Evolutionary conservation across 768 basidiomycete species (phyloP).

Genomic region (Rhodotorula toruloides): DNA sequence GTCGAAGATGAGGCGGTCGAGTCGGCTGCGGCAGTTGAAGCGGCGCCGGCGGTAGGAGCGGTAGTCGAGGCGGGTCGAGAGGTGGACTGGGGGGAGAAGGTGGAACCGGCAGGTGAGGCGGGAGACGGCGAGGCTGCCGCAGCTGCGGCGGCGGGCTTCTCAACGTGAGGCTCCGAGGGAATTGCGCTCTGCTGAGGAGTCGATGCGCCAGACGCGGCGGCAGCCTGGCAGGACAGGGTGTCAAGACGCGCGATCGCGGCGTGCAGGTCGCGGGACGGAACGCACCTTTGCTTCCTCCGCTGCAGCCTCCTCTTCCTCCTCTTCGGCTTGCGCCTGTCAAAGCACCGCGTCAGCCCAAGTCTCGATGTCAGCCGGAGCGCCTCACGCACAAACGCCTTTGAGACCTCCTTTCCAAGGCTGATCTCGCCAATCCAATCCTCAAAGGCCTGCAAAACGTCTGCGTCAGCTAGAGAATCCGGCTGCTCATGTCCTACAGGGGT

Average conservation of each 20-base stretch:
- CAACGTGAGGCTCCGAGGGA: slow-evolving; percentile 21
- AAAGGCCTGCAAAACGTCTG: background rate
- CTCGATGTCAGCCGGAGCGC: background rate
- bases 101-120: too few species aligned
- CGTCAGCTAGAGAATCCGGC: background rate
- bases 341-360: background rate
- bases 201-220: too few species aligned
- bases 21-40: background rate
- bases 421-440: slow-evolving; percentile 84
- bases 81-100: too few species aligned
- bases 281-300: slow-evolving; percentile 47
- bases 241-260: too few species aligned
- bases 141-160: background rate
- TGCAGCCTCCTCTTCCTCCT: slow-evolving; percentile 75
- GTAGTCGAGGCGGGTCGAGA: background rate
- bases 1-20: slow-evolving; percentile 36
- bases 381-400: slow-evolving; percentile 18
- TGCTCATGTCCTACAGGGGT: too few species aligned
- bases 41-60: background rate
- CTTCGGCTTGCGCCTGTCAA: slow-evolving; percentile 5
- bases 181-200: background rate
- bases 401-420: slow-evolving; percentile 67
- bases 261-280: background rate
- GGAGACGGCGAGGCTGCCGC: too few species aligned
- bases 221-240: too few species aligned